phyloP scores from a whole-genome alignment of 202 grass and related monocot species.

The Panicum hallii region DNA sequence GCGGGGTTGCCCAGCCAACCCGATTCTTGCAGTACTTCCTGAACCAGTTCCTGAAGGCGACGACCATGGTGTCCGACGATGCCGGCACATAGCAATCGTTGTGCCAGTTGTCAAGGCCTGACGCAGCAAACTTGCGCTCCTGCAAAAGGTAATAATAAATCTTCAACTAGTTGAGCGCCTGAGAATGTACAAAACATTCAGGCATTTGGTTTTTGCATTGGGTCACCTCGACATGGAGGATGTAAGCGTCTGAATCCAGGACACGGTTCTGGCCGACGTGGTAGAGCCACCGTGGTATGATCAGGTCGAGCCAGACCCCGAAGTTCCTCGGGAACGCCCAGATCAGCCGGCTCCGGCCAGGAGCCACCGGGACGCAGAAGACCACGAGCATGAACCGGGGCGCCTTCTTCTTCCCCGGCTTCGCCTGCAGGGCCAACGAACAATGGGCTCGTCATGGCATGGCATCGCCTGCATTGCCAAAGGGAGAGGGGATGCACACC shows the following conservation, averaged over 20 bases:
- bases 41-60: slow-evolving; percentile 91
- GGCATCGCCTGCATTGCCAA: background rate
- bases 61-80: slow-evolving; percentile 75
- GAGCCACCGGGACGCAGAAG: slow-evolving; percentile 73
- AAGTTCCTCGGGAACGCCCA: slow-evolving; percentile 66
- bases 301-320: slow-evolving; percentile 62
- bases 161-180: background rate
- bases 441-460: background rate
- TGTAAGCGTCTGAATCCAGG: slow-evolving; percentile 77
- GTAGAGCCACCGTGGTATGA: slow-evolving; percentile 69
- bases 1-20: slow-evolving; percentile 56
- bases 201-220: background rate
- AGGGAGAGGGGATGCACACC: background rate
- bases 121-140: slow-evolving; percentile 64
- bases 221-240: slow-evolving; percentile 78
- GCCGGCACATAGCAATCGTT: slow-evolving; percentile 75
- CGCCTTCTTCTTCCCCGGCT: background rate
- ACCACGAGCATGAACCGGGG: slow-evolving; percentile 52
- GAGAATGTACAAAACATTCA: background rate
- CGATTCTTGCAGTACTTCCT: slow-evolving; percentile 69
- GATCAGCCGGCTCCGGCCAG: slow-evolving; percentile 71
- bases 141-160: slow-evolving; percentile 18
- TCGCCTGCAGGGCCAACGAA: background rate
- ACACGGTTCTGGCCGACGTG: slow-evolving; percentile 63
- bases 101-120: slow-evolving; percentile 65